These are phyloP conservation scores for Collybiopsis luxurians DNA, from an alignment of 768 basidiomycete genomes.

Conservation along the genomic window DNA sequence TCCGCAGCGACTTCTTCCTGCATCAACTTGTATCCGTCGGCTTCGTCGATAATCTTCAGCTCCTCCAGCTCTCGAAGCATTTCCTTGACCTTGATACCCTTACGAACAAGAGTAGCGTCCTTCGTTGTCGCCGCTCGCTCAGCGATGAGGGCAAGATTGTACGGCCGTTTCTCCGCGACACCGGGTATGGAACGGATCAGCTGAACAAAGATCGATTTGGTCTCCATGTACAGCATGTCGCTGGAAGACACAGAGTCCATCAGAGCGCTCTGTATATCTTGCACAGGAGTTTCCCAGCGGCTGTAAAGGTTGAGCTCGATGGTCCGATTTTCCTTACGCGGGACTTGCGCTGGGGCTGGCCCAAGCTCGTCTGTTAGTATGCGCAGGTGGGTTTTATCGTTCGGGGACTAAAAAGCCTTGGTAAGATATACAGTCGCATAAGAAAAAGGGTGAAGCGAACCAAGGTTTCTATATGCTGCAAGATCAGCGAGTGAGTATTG, in stretches of 20 bases:
- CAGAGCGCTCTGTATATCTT: slow-evolving; percentile 93
- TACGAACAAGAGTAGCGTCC: slow-evolving; percentile 92
- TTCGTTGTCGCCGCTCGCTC: slow-evolving; percentile 97
- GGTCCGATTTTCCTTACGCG: slow-evolving; percentile 95
- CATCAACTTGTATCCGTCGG: slow-evolving; percentile 91
- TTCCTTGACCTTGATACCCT: slow-evolving; percentile 99
- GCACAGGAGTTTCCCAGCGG: slow-evolving; percentile 99
- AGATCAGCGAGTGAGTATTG: slow-evolving; percentile 94
- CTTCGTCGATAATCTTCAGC: slow-evolving; percentile 75
- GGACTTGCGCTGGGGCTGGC: slow-evolving; percentile 89
- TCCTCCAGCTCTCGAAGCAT: slow-evolving; percentile 97
- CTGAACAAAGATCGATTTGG: slow-evolving; percentile 98
- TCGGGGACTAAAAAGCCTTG: slow-evolving; percentile 67
- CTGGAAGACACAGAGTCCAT: slow-evolving; percentile 97
- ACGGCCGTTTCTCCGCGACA: slow-evolving; percentile 79
- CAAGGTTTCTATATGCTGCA: slow-evolving; percentile 92
- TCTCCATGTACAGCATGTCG: slow-evolving; percentile 99
- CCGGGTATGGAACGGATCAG: slow-evolving; percentile 93
- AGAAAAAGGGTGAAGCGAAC: slow-evolving; percentile 43
- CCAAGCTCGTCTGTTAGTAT: slow-evolving; percentile 97
- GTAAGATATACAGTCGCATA: slow-evolving; percentile 3
- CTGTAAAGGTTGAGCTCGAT: slow-evolving; percentile 92
- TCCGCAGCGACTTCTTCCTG: slow-evolving; percentile 96
- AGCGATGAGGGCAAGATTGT: slow-evolving; percentile 84
- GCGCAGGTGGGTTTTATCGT: slow-evolving; percentile 96